phyloP scores from a whole-genome alignment of 1,284 basidiomycete genomes.

The Porphyrellus sp. region DNA sequence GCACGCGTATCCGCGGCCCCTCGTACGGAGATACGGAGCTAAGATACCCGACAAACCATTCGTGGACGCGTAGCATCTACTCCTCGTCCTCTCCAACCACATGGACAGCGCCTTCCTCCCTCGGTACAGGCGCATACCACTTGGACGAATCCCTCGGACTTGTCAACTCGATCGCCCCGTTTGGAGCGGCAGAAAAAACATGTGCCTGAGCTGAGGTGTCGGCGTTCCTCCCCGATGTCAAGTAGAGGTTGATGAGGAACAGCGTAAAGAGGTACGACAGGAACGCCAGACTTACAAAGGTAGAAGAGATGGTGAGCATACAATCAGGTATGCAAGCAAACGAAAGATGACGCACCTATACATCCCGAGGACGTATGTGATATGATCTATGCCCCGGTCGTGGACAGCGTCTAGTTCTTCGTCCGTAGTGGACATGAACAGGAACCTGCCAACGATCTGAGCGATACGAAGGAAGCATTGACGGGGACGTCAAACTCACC shows the following conservation, averaged over 20 bases:
- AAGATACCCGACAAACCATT: too few relatives aligned
- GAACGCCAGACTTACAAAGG: constrained; percentile 58
- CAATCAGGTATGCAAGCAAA: neutral
- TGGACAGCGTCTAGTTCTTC: constrained; percentile 77
- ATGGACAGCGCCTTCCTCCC: constrained; percentile 32
- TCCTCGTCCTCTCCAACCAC: constrained; percentile 38
- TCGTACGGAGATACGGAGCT: too few relatives aligned
- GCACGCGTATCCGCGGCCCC: too few relatives aligned
- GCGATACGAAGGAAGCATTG: neutral
- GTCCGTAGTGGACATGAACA: constrained; percentile 91
- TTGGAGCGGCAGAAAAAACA: constrained; percentile 23
- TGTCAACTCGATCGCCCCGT: constrained; percentile 35
- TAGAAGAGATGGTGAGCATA: neutral
- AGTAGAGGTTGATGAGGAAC: constrained; percentile 55
- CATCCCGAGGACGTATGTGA: constrained; percentile 83
- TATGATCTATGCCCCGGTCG: constrained; percentile 78
- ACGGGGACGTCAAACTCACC: constrained; percentile 36
- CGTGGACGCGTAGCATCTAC: neutral
- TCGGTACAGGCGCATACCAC: constrained; percentile 42
- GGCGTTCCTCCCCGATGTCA: constrained; percentile 60
- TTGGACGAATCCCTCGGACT: constrained; percentile 29
- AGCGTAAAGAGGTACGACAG: constrained; percentile 71
- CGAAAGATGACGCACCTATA: constrained; percentile 49
- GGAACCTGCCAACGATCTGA: constrained; percentile 40
- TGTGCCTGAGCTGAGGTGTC: constrained; percentile 12